Percentiles rank a stretch among this genome's conserved stretches.
phyloP scores from a whole-genome alignment of 108 stramenopile species.

The Skeletonema tropicum region DNA sequence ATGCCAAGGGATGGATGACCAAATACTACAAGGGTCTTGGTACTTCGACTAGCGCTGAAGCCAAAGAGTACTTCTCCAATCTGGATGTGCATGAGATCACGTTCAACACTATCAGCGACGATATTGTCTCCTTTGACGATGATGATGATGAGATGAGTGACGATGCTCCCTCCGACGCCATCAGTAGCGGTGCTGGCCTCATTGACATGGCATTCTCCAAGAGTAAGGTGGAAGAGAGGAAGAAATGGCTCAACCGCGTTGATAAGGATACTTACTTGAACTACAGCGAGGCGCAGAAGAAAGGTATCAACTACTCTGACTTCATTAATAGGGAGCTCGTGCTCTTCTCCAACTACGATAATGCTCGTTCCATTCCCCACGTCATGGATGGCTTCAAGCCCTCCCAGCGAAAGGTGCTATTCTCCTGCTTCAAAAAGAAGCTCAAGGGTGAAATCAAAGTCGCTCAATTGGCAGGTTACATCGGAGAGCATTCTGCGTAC shows the following conservation, averaged over 20 bases:
- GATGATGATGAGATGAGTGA: background rate
- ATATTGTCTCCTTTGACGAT: constrained; percentile 28
- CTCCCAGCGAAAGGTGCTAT: constrained; percentile 96
- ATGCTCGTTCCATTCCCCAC: constrained; percentile 91
- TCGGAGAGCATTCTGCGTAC: constrained; percentile 93
- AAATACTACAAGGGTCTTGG: constrained; percentile 99
- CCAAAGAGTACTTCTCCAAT: constrained; percentile 77
- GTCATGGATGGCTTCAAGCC: constrained; percentile 96
- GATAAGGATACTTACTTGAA: constrained; percentile 83
- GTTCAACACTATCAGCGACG: constrained; percentile 54
- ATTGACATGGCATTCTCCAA: constrained; percentile 97
- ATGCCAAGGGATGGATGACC: constrained; percentile 90
- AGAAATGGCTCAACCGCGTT: constrained; percentile 82
- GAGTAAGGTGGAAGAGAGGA: constrained; percentile 90
- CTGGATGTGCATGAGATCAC: constrained; percentile 59
- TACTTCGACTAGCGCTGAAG: constrained; percentile 92
- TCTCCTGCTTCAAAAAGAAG: constrained; percentile 95
- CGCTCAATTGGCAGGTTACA: constrained; percentile 84
- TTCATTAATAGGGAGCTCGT: constrained; percentile 96
- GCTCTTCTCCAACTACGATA: constrained; percentile 92
- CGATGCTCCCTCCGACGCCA: constrained; percentile 19
- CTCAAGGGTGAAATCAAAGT: constrained; percentile 96
- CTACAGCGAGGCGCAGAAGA: constrained; percentile 57
- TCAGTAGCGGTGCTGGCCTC: constrained; percentile 64
- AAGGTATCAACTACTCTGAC: constrained; percentile 73